Base-by-base conservation (phyloP, 768 basidiomycete species). In the Xerocomellus intermedius region DNA sequence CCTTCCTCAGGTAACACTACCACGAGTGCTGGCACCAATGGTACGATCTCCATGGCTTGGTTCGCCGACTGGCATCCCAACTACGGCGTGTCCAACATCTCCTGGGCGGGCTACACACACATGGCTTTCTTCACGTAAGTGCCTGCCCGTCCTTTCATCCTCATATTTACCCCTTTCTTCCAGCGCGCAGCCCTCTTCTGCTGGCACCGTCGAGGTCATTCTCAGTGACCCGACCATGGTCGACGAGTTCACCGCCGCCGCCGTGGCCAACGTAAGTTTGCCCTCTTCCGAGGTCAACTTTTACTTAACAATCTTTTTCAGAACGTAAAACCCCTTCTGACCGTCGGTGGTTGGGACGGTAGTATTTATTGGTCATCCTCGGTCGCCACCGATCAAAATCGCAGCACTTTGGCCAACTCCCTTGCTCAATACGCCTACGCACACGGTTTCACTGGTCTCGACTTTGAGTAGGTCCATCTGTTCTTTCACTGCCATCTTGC, bases 271-370 rank as follows among this genome's bases (percentile, higher is more conserved):
- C 28, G 69, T 70, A 44, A 52, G 70, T 50, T 4, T 37, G 0
- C 16, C 22, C 0, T 30, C 13, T 33, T 14, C 12, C 3, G 16
- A 16, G 2, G 5, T 28, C 19, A 3, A 10, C n/a, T 19, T 14
- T 5, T 21, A 4, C 42, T 57, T 24, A 54, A 26, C 41, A 12
- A 9, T 37, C 28, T 2, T 24, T 16, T 9, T 49, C 50, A 86
- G 85, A 69, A 72, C 43, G 85, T 86, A 5, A 74, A 79, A 57
- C 81, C 86, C 2, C 63, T 81, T 42, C 68, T 87, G 43, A 82
- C 84, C 32, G 74, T 87, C 28, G 87, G 86, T 44, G 87, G 87
- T 13, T 88, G 85, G 85, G 79, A 76, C 5, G 86, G 85, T 8
- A 84, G 82, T 2, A 69, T 73, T 13, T 86, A 76, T 69, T 89